Base-by-base conservation (phyloP, 2,329 filamentous ascomycete genomes). In the Didymosphaeria variabile region DNA sequence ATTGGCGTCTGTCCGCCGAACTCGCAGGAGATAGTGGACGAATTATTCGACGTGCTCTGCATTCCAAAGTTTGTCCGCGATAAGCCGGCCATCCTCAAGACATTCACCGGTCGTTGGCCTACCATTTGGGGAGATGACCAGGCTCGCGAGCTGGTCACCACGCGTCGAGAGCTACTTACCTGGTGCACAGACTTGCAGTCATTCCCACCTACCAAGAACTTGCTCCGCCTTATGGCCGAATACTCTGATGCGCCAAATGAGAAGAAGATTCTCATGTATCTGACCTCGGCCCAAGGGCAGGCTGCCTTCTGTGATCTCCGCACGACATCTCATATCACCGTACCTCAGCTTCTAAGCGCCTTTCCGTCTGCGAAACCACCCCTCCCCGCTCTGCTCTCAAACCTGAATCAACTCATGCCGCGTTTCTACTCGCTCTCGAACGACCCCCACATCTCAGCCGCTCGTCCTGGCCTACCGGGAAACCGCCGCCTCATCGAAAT, bases 381-480 rank as follows among this genome's bases (percentile, higher is more conserved):
- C 4, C 84, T 99, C 70, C 91, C 95, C 57, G 84, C 89, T 61
- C 84, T 99, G 12, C 85, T 97, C 38, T 91, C 91, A 2, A 87
- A 91, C 46, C 87, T 97, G 56, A 91, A 91, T 71, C 91, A 92
- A 52, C 86, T 98, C 55, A 98, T 98, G 94, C 95, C 95, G 2
- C 91, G 95, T 62, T 99, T 99, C 83, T 99, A 99, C 82, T 98
- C 94, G 4, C 88, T 99, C 15, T 97, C 94, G 57, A 97, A 97
- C 77, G 95, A 99, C 73, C 95, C 95, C 0, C 92, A 95, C 66
- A 88, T 96, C 68, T 90, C 88, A 2, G 91, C 87, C 63, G 86
- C 87, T 64, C 86, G 89, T 23, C 86, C 88, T 64, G 90, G 91
- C 65, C 86, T 88, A 42, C 87, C 90, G 65, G 86, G 76, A 54